Base-by-base conservation (phyloP, 768 basidiomycete species). In the Dentipellis sp. region DNA sequence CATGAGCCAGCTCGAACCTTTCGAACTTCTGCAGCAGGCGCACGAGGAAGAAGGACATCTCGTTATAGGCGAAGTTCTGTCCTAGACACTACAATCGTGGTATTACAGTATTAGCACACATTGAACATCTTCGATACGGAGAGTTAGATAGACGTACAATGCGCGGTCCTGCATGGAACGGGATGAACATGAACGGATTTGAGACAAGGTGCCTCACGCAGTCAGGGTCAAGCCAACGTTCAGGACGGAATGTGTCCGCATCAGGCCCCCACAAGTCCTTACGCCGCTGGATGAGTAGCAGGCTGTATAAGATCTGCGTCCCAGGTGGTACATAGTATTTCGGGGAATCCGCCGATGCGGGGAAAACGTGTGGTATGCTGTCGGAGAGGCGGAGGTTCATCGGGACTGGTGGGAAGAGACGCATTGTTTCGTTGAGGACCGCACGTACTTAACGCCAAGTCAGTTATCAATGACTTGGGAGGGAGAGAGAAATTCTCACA, bases 161-260 rank as follows among this genome's bases (percentile, higher is more conserved):
- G 8, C 83, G 72, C 16, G 82, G 83, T 1, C 81, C 83, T 0
- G 81, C 81, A 53, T 84, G 83, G 70, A 84, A 84, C 0, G 84
- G 82, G 6, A 81, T 66, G 66, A 85, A 85, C 54, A 86, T 84
- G 71, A 78, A 83, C 1, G 82, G 82, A 58, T 84, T 83, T 1
- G 76, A 73, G 0, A 69, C 72, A 17, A 83, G 70, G 57, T 80
- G 80, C 62, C 75, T 72, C 5, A 80, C 59, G 45, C 83, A 72
- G 16, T 75, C 74, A 5, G 48, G 14, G 57, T 85, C 83, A 45
- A 85, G 65, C 71, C 81, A 86, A 14, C 84, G 72, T 59, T 83
- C 79, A 1, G 83, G 84, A 16, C 21, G 38, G 52, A 40, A 53
- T 10, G 50, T 16, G 14, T 36, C 50, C 65, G 71, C 72, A 63